These are phyloP conservation scores for Eutrema heterophyllum DNA, from an alignment of 345 rosid genomes.

Conservation along the genomic window DNA sequence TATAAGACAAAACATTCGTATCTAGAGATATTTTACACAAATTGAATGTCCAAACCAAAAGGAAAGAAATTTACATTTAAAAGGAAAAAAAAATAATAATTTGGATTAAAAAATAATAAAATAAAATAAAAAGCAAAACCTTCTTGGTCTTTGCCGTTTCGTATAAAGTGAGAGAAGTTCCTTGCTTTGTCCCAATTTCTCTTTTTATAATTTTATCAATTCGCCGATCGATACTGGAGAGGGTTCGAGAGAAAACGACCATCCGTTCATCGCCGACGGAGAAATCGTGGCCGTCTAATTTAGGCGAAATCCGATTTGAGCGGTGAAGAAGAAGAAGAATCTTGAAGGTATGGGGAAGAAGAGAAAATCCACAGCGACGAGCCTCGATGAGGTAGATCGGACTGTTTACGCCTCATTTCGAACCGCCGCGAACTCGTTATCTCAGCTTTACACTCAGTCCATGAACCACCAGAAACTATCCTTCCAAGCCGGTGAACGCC, in stretches of 20 bases:
- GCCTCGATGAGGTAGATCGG: constrained; percentile 98
- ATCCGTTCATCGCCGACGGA: constrained; percentile 30
- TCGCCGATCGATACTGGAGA: background rate
- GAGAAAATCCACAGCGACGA: constrained; percentile 77
- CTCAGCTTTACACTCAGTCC: constrained; percentile 85
- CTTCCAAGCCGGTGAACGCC: constrained; percentile 74
- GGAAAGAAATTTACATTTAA: background rate
- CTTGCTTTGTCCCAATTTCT: background rate
- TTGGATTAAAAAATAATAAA: background rate
- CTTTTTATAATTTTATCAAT: background rate
- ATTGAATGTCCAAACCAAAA: background rate
- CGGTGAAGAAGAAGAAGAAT: background rate
- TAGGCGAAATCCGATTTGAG: background rate
- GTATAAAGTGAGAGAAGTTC: constrained; percentile 14
- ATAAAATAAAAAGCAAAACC: background rate
- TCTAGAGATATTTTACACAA: too few species aligned
- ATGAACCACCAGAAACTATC: constrained; percentile 73
- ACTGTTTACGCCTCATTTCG: constrained; percentile 83
- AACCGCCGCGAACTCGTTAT: constrained; percentile 82
- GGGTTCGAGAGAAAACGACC: background rate
- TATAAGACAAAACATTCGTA: too few species aligned
- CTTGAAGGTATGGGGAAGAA: constrained; percentile 68
- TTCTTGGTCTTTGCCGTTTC: background rate
- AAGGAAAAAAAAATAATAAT: too few species aligned
- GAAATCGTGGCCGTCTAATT: background rate